These are phyloP conservation scores for Cryphonectria naterciae DNA, from an alignment of 2,329 filamentous ascomycete genomes.

Conservation along the genomic window DNA sequence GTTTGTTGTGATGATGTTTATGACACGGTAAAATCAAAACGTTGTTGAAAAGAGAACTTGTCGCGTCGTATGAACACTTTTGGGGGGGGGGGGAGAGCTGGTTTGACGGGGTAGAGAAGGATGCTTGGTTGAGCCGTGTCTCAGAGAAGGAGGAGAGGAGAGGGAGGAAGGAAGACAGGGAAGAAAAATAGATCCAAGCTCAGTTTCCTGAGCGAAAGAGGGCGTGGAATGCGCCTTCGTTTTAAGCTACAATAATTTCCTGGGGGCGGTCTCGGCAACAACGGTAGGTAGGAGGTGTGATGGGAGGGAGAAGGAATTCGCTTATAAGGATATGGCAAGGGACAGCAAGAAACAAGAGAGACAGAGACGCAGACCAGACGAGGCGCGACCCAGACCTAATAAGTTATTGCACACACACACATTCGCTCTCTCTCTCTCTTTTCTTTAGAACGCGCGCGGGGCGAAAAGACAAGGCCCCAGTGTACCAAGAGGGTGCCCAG, in stretches of 20 bases:
- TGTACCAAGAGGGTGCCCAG: background rate
- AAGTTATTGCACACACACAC: background rate
- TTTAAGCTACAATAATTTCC: background rate
- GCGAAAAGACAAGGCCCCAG: background rate
- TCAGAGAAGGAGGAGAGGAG: background rate
- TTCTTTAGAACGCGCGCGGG: background rate
- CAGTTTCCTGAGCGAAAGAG: background rate
- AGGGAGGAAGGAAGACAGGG: background rate
- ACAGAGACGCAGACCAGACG: too few relatives aligned
- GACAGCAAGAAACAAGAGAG: background rate
- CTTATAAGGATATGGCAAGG: background rate
- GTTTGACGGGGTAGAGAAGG: background rate
- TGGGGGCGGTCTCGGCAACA: background rate
- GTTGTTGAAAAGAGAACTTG: background rate
- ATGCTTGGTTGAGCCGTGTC: background rate
- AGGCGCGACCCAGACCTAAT: background rate
- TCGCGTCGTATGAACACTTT: background rate
- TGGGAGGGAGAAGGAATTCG: background rate
- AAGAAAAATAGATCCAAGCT: background rate
- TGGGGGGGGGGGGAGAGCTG: too few relatives aligned
- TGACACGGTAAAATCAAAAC: background rate
- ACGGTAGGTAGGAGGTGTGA: background rate
- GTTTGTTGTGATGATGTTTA: background rate
- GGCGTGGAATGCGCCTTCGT: background rate
- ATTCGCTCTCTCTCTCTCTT: background rate